Percentiles rank a stretch among this genome's conserved stretches.
These are phyloP conservation scores for Macrocystidia cucumis DNA, from an alignment of 1,284 basidiomycete species.

Conservation along the genomic window DNA sequence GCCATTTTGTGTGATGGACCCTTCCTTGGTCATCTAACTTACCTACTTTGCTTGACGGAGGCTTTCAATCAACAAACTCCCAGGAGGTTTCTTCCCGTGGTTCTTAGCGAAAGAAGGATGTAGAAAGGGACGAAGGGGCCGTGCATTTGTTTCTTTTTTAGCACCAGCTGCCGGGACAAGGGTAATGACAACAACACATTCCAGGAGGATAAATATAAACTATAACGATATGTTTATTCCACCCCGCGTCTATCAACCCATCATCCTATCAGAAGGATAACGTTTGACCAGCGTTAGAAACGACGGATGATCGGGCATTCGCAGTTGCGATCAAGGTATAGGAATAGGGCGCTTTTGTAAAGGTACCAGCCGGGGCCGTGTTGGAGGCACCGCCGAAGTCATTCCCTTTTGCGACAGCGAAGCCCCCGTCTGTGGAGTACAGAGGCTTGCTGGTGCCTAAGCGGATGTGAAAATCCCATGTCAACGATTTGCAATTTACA, in stretches of 20 bases:
- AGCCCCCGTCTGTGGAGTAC: constrained; percentile 34
- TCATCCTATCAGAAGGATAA: constrained; percentile 22
- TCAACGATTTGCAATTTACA: background rate
- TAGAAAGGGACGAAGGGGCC: too few relatives aligned
- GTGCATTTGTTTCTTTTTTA: too few relatives aligned
- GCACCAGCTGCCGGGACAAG: too few relatives aligned
- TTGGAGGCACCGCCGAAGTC: constrained; percentile 24
- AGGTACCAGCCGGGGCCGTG: constrained; percentile 27
- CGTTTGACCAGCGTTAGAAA: constrained; percentile 27
- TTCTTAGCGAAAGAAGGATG: too few relatives aligned
- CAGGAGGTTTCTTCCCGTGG: background rate
- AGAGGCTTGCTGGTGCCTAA: constrained; percentile 27
- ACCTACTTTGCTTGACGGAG: background rate
- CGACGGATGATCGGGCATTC: constrained; percentile 22
- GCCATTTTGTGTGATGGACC: too few relatives aligned
- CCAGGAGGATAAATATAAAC: background rate
- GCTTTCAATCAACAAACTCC: background rate
- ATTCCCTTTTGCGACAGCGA: constrained; percentile 27
- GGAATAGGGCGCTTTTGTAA: constrained; percentile 28
- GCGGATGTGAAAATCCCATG: constrained; percentile 1
- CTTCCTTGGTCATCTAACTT: too few relatives aligned
- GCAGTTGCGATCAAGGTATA: constrained; percentile 22
- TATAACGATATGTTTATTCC: background rate
- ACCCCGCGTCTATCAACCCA: background rate
- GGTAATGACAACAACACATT: background rate